Base-by-base conservation (phyloP, 2,329 filamentous ascomycete species). In the Colletotrichum costaricense region DNA sequence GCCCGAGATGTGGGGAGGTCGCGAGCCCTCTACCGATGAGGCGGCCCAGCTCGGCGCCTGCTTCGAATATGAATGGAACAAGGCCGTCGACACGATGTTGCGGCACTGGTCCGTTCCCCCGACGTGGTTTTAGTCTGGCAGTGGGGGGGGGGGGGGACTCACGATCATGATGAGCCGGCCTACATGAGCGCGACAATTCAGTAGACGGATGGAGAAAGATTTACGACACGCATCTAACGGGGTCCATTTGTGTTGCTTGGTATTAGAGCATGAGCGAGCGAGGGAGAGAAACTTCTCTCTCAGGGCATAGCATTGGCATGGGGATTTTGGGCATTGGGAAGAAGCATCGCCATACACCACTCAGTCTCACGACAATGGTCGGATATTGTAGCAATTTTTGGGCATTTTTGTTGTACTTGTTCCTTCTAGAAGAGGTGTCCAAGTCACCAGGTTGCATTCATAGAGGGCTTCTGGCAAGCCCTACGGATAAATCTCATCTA, bases 1-100 rank as follows among this genome's bases (percentile, higher is more conserved):
- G 76, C 90, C 89, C 4, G 88, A 90, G 69, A 95, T 94, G 91
- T 95, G 93, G 93, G 92, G 89, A 59, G 88, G 86, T 1, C 85
- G 85, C 42, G 80, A 84, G 30, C 92, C 93, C 0, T 84, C 87
- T 2, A 78, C 84, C 1, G 88, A 89, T 2, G 88, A 92, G 70
- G 85, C 90, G 1, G 82, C 86, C 5, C 87, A 91, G 79, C 86
- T 95, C 38, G 86, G 90, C 1, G 85, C 83, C 46, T 92, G 89
- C 67, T 93, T 94, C 78, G 86, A 89, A 75, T 85, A 85, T 28
- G 93, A 94, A 80, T 95, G 93, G 93, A 89, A 85, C 35, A 84
- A 84, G 75, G 93, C 92, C 1, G 82, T 94, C 30, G 83, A 87
- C 46, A 89, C 88, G 68, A 91, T 95, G 90, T 82, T 95, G 73